Evolutionary conservation across 768 basidiomycete genomes (phyloP).

Genomic region (Daedaleopsis sinensis): DNA sequence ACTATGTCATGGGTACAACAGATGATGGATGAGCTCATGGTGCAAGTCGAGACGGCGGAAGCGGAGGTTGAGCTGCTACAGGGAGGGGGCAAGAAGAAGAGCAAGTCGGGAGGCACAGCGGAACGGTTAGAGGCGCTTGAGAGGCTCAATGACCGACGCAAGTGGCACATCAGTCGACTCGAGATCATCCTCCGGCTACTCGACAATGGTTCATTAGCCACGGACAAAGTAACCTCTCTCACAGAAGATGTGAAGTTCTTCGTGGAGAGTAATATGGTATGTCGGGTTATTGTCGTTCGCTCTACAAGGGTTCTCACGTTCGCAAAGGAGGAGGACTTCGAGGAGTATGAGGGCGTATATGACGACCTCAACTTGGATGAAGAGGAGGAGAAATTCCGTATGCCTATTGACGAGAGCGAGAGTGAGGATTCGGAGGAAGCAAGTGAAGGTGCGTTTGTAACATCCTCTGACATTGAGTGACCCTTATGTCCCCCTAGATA

Average conservation of each 20-base stretch:
- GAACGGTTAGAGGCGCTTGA: conserved; percentile 87
- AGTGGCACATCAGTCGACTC: conserved; percentile 92
- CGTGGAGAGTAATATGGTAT: conserved; percentile 91
- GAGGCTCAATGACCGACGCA: conserved; percentile 86
- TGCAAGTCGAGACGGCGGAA: conserved; percentile 93
- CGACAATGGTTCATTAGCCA: conserved; percentile 87
- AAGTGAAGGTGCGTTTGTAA: conserved; percentile 63
- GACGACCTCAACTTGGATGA: conserved; percentile 97
- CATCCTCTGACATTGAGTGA: not conserved
- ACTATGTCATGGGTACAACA: conserved; percentile 84
- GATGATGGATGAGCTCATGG: conserved; percentile 88
- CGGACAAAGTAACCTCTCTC: conserved; percentile 78
- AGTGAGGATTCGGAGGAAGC: conserved; percentile 76
- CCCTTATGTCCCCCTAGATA: conserved; percentile 42
- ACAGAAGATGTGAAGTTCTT: conserved; percentile 98
- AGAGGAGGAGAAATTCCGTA: conserved; percentile 92
- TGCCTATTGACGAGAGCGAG: conserved; percentile 69
- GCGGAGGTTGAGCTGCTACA: conserved; percentile 92
- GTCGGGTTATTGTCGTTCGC: conserved; percentile 36
- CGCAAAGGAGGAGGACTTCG: conserved; percentile 91
- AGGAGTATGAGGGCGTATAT: conserved; percentile 96
- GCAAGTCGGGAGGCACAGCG: conserved; percentile 65
- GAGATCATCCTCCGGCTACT: conserved; percentile 92
- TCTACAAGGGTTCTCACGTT: not conserved
- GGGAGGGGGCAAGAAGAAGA: conserved; percentile 79